Evolutionary conservation across 2,329 filamentous ascomycete species (phyloP), one percentile per base, ranked within the genome.

Genomic region (Aspergillus alliaceus): DNA sequence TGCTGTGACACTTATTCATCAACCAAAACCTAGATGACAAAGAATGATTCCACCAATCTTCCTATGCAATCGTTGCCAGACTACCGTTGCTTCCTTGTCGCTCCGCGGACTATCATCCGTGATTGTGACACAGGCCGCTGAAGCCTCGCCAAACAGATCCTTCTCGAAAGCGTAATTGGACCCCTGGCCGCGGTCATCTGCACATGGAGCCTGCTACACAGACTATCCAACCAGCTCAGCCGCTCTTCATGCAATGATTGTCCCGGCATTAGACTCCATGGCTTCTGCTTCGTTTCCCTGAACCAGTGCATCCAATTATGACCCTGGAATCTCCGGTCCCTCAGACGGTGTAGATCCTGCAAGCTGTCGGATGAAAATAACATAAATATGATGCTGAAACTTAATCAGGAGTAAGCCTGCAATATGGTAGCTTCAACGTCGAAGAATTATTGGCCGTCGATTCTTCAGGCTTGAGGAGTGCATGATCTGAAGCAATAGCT

Each of bases 191-290:
- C 35, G 56, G 60, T 64, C 60, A 64, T 61, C 60, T 61, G 62
- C 59, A 59, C 62, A 52, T 35, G 51, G 42, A 27, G 53, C 25
- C 57, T 35, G 57, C 40, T 50, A n/a, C 55, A 54, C 42, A 44
- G 34, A 31, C 27, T 18, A 44, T 49, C 60, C 61, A 63, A 60
- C 56, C 56, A 59, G 54, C 44, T 34, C 53, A 37, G 37, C 53
- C 55, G 46, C 54, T 55, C 53, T 42, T 54, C 59, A 64, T 64
- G 62, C 59, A 63, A 57, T 61, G 61, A 64, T 65, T 65, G 57
- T 59, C 61, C 58, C 56, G 51, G 55, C 61, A 62, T 64, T 56
- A 59, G 57, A 54, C 53, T 60, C 54, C 53, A 59, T 47, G 50
- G 42, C 48, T 35, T 32, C 31, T 60, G 61, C 61, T 64, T 60